Conservation (phyloP, 139 green algal species). For the Parachlorella kessleri region DNA sequence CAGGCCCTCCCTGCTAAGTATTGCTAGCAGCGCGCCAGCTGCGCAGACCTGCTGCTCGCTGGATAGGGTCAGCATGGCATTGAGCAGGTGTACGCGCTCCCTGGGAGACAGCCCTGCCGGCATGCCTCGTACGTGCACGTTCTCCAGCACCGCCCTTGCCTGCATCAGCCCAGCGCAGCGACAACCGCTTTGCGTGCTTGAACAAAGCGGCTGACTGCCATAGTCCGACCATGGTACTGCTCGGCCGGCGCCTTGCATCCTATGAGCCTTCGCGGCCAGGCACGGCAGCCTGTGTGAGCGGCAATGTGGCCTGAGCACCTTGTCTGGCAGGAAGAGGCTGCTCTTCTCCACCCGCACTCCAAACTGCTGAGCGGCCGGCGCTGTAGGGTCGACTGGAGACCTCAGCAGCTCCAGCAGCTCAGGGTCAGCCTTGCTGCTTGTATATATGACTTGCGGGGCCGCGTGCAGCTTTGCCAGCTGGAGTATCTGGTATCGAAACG, state of each 20-base stretch:
- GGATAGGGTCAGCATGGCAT: slow-evolving; percentile 30
- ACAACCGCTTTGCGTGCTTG: too few species aligned
- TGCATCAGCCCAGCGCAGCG: too few species aligned
- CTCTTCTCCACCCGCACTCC: slow-evolving; percentile 36
- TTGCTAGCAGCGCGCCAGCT: slow-evolving; percentile 56
- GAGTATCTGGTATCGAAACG: slow-evolving; percentile 54
- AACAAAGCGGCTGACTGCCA: too few species aligned
- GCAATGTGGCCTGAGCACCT: slow-evolving; percentile 12
- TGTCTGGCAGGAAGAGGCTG: slow-evolving; percentile 28
- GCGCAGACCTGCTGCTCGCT: slow-evolving; percentile 49
- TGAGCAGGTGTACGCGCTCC: slow-evolving; percentile 34
- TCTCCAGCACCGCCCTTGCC: slow-evolving; percentile 9
- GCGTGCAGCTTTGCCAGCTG: slow-evolving; percentile 67
- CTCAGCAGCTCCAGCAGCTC: slow-evolving; percentile 42
- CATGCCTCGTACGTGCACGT: slow-evolving; percentile 19
- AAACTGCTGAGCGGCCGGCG: neutral
- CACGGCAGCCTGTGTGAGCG: too few species aligned
- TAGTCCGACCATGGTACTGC: too few species aligned
- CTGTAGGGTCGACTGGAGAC: neutral
- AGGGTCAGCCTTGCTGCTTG: slow-evolving; percentile 48
- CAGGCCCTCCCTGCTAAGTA: slow-evolving; percentile 44
- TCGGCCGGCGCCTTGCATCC: too few species aligned
- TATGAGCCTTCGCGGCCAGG: too few species aligned
- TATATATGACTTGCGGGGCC: slow-evolving; percentile 50
- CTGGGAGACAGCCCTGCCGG: neutral